Evolutionary conservation across 257 asterid genomes (phyloP).

Genomic region (Marsdenia floribunda): DNA sequence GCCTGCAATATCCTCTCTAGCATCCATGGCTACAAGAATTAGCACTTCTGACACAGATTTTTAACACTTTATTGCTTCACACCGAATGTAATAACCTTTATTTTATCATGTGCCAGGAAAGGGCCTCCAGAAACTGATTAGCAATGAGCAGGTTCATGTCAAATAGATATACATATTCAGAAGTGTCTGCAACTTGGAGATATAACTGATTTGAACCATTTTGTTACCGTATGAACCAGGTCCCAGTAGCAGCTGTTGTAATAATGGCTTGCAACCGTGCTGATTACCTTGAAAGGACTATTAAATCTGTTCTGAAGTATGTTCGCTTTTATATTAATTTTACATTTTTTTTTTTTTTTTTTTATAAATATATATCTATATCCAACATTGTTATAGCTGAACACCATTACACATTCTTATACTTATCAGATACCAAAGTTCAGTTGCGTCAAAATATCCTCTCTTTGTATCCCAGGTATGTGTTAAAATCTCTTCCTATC

Average conservation of each 20-base stretch:
- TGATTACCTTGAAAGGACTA: constrained; percentile 89
- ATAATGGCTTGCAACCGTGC: constrained; percentile 99
- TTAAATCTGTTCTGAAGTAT: constrained; percentile 83
- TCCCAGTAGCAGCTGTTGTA: constrained; percentile 91
- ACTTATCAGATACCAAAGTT: constrained; percentile 58
- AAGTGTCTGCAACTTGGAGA: background rate
- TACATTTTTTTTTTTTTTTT: background rate
- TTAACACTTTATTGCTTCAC: background rate
- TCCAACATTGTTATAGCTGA: constrained; percentile 20
- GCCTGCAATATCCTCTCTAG: background rate
- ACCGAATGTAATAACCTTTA: constrained; percentile 5
- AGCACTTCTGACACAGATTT: background rate
- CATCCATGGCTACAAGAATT: background rate
- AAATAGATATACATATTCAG: constrained; percentile 11
- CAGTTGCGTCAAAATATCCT: constrained; percentile 87
- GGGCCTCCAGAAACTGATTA: constrained; percentile 60
- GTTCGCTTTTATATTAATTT: constrained; percentile 18
- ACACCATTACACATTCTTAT: constrained; percentile 20
- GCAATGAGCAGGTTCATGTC: constrained; percentile 65
- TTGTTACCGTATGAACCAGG: constrained; percentile 38
- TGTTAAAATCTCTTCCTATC: constrained; percentile 8
- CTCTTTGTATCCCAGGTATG: constrained; percentile 88
- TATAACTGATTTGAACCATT: background rate
- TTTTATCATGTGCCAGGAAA: constrained; percentile 56
- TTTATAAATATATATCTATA: background rate